Conservation (phyloP, 495 filamentous ascomycete genomes). For the Aspergillus mulundensis region DNA sequence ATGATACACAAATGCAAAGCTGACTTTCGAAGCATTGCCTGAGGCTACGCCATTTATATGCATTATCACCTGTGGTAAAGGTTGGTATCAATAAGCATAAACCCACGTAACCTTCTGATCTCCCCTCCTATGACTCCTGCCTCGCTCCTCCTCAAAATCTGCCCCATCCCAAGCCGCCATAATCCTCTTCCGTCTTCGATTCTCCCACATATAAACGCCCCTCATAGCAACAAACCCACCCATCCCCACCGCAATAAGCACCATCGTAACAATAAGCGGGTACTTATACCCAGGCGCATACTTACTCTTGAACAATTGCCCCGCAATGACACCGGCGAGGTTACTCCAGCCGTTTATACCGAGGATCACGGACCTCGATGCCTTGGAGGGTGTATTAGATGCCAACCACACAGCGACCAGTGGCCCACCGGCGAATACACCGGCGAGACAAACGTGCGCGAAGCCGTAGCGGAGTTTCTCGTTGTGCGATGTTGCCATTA, state of each 20-base stretch:
- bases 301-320: conserved; percentile 4
- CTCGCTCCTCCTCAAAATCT: background rate
- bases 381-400: background rate
- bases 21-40: no score
- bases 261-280: conserved; percentile 6
- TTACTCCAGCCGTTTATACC: conserved; percentile 9
- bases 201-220: conserved; percentile 5
- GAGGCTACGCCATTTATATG: no score
- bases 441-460: conserved; percentile 3
- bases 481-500: background rate
- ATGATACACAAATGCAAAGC: no score
- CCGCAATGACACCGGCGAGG: conserved; percentile 6
- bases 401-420: conserved; percentile 3
- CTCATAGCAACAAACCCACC: background rate
- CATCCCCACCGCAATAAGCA: conserved; percentile 8
- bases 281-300: background rate
- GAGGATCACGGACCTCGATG: background rate
- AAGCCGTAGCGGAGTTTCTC: conserved; percentile 6
- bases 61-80: no score
- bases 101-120: background rate
- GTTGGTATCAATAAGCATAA: background rate
- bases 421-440: conserved; percentile 1
- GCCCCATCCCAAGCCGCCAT: background rate
- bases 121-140: background rate
- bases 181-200: background rate